Evolutionary conservation across 345 rosid genomes (phyloP).

Genomic region (Syzygium jambos): DNA sequence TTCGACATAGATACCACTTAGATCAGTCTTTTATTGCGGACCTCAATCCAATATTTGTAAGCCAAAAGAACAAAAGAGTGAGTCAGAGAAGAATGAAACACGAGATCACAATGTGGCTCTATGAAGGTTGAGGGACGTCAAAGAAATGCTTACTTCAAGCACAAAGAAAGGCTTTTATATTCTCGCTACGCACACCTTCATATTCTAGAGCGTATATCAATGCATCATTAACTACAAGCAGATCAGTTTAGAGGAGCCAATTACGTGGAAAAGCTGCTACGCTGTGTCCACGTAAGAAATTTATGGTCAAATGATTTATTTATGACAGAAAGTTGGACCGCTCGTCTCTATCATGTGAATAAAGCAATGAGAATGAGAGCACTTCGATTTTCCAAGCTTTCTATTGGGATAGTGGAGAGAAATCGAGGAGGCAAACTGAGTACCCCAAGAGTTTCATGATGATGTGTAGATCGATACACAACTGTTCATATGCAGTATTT

Average conservation of each 20-base stretch:
- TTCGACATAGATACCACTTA: neutral
- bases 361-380: too few species aligned
- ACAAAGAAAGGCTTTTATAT: too few species aligned
- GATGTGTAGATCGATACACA: neutral
- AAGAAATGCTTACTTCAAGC: neutral
- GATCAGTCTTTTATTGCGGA: neutral
- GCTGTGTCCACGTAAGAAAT: too few species aligned
- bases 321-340: neutral
- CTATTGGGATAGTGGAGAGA: neutral
- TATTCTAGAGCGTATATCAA: neutral
- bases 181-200: neutral
- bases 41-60: neutral
- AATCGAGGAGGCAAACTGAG: neutral
- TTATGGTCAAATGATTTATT: neutral
- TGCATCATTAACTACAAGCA: neutral
- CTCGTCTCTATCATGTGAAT: neutral
- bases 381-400: too few species aligned
- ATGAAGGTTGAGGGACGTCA: neutral
- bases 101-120: neutral
- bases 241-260: too few species aligned
- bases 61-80: neutral
- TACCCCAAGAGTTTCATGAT: neutral
- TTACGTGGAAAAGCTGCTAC: neutral
- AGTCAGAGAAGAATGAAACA: neutral
- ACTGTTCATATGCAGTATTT: too few species aligned